Percentiles rank a stretch among this genome's conserved stretches.
Evolutionary conservation across 495 filamentous ascomycete species (phyloP).

Genomic region (Choiromyces venosus): DNA sequence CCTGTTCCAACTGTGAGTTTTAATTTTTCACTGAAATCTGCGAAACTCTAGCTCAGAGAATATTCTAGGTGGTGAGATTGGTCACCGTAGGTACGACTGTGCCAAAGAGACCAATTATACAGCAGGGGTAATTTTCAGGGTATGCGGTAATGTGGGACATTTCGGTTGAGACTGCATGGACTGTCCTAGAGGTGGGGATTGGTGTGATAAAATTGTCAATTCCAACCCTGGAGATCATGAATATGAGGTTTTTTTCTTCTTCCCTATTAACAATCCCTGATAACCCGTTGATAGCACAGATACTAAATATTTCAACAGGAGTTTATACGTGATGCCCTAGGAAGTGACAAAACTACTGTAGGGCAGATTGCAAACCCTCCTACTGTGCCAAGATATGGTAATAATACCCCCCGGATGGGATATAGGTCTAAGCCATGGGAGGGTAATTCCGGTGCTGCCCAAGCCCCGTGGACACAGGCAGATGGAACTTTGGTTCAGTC

Average conservation of each 20-base stretch:
- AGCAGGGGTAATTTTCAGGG: constrained; percentile 96
- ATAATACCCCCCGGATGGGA: not conserved
- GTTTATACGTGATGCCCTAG: not conserved
- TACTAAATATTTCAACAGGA: not conserved
- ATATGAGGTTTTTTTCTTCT: not conserved
- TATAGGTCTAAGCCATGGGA: not conserved
- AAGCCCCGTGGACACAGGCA: not conserved
- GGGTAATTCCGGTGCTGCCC: not conserved
- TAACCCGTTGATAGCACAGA: not conserved
- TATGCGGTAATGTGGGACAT: constrained; percentile 91
- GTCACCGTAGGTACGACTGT: constrained; percentile 97
- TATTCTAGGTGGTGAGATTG: constrained; percentile 76
- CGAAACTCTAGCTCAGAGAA: constrained; percentile 24
- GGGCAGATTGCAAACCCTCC: not conserved
- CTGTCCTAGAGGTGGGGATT: constrained; percentile 78
- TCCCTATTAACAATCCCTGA: not conserved
- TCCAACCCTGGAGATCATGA: not conserved
- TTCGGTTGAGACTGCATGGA: constrained; percentile 94
- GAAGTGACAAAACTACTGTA: not conserved
- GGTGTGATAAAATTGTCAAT: constrained; percentile 59
- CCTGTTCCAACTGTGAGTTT: constrained; percentile 90
- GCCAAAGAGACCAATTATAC: constrained; percentile 97
- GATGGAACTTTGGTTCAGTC: not conserved
- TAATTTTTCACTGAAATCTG: not conserved
- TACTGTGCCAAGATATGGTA: not conserved